Conservation (phyloP, 2,329 filamentous ascomycete genomes). For the Gnomoniopsis sp. region DNA sequence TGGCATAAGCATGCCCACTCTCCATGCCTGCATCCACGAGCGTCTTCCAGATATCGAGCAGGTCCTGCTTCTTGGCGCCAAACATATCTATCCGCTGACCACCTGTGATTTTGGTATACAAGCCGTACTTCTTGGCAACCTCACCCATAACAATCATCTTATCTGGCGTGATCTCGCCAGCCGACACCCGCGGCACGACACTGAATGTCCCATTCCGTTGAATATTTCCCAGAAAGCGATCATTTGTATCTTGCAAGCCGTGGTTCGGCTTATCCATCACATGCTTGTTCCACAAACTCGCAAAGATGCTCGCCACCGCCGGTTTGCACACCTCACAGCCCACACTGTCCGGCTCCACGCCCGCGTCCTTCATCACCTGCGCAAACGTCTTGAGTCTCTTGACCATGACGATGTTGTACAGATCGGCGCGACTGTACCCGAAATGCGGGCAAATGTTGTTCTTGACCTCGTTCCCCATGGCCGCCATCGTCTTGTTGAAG, state of each 20-base stretch:
- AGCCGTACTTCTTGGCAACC: constrained; percentile 76
- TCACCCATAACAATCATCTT: constrained; percentile 80
- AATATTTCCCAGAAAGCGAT: constrained; percentile 83
- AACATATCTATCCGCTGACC: constrained; percentile 93
- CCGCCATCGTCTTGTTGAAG: constrained; percentile 83
- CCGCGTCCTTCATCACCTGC: constrained; percentile 75
- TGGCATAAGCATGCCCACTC: constrained; percentile 86
- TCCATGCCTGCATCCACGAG: constrained; percentile 85
- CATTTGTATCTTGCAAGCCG: constrained; percentile 87
- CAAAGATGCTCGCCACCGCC: constrained; percentile 73
- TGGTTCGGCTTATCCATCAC: constrained; percentile 66
- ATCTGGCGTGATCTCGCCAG: constrained; percentile 83
- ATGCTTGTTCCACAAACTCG: constrained; percentile 80
- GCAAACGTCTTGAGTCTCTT: constrained; percentile 70
- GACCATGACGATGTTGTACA: constrained; percentile 86
- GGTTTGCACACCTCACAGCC: constrained; percentile 90
- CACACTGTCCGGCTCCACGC: constrained; percentile 66
- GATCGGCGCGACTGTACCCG: constrained; percentile 74
- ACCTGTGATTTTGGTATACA: constrained; percentile 92
- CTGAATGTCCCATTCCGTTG: constrained; percentile 90
- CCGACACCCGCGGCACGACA: constrained; percentile 78
- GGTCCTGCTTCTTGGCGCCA: constrained; percentile 82
- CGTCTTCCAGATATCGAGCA: constrained; percentile 76
- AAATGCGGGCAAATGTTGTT: constrained; percentile 87
- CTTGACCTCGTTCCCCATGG: constrained; percentile 81